phyloP scores from a whole-genome alignment of 1,284 basidiomycete species.

The Phellopilus nigrolimitatus region DNA sequence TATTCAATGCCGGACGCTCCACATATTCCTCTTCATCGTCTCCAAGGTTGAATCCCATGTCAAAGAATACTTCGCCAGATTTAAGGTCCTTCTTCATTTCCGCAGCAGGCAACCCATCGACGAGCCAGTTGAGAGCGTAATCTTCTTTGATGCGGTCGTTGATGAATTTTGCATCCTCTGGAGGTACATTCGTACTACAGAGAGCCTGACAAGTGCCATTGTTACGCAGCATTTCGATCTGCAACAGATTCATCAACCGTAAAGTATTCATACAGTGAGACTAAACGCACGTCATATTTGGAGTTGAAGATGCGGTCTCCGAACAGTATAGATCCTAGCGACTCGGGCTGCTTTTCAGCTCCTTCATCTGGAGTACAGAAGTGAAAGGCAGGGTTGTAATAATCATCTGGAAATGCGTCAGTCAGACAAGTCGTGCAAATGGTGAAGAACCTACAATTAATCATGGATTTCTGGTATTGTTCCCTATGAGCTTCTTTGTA shows the following conservation, averaged over 20 bases:
- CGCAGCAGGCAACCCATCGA: slow-evolving; percentile 91
- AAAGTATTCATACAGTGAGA: slow-evolving; percentile 3
- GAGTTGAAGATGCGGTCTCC: slow-evolving; percentile 95
- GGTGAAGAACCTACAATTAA: slow-evolving; percentile 57
- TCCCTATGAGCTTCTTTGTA: slow-evolving; percentile 4
- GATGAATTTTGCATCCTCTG: slow-evolving; percentile 81
- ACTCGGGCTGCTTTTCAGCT: slow-evolving; percentile 78
- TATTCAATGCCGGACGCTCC: slow-evolving; percentile 74
- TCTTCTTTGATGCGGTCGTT: slow-evolving; percentile 90
- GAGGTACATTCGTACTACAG: slow-evolving; percentile 61
- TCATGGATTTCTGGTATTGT: slow-evolving; percentile 64
- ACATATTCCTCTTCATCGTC: slow-evolving; percentile 54
- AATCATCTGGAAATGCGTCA: slow-evolving; percentile 59
- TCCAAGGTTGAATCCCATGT: slow-evolving; percentile 83
- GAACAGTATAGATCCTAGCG: slow-evolving; percentile 89
- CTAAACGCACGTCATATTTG: slow-evolving; percentile 69
- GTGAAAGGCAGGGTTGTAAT: slow-evolving; percentile 80
- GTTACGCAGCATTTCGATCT: slow-evolving; percentile 76
- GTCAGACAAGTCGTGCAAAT: slow-evolving; percentile 22
- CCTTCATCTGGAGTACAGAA: slow-evolving; percentile 85
- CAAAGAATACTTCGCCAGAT: slow-evolving; percentile 81
- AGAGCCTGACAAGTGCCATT: slow-evolving; percentile 75
- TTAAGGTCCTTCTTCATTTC: slow-evolving; percentile 83
- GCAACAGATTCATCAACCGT: slow-evolving; percentile 17
- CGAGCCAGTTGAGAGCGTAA: slow-evolving; percentile 92